Evolutionary conservation across 1,139 yeast species (phyloP).

Genomic region (Blastobotrys malaysiensis): DNA sequence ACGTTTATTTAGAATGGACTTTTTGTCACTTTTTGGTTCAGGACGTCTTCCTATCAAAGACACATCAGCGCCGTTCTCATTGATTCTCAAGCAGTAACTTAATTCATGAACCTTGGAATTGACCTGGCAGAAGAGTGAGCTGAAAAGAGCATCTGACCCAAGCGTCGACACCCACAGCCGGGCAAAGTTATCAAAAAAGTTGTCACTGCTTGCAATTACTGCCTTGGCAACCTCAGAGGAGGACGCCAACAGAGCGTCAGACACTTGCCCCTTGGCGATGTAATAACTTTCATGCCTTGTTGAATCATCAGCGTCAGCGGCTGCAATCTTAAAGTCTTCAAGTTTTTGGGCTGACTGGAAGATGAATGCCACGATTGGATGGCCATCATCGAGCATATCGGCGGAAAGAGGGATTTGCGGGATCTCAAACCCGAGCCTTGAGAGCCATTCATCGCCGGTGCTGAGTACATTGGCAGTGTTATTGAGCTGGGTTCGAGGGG

Average conservation of each 20-base stretch:
- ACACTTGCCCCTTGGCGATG: slow-evolving; percentile 16
- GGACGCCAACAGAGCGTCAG: slow-evolving; percentile 16
- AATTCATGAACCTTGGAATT: slow-evolving; percentile 19
- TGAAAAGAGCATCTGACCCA: slow-evolving; percentile 20
- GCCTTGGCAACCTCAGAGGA: slow-evolving; percentile 24
- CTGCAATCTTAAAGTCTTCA: neutral
- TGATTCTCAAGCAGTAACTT: slow-evolving; percentile 23
- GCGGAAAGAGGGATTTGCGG: slow-evolving; percentile 19
- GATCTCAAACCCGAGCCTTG: slow-evolving; percentile 15
- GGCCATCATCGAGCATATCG: slow-evolving; percentile 14
- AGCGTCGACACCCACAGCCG: slow-evolving; percentile 21
- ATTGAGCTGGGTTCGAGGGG: slow-evolving; percentile 16
- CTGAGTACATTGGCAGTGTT: neutral
- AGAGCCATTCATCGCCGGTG: slow-evolving; percentile 20
- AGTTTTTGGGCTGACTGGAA: slow-evolving; percentile 18
- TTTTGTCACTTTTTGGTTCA: neutral
- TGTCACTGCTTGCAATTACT: slow-evolving; percentile 20
- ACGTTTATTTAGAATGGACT: neutral
- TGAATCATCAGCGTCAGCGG: neutral
- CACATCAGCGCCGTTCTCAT: slow-evolving; percentile 12
- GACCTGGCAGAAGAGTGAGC: slow-evolving; percentile 26
- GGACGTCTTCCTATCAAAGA: slow-evolving; percentile 9
- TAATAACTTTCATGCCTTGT: slow-evolving; percentile 6
- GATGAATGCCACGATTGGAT: slow-evolving; percentile 21
- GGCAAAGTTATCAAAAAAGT: slow-evolving; percentile 26